These are phyloP conservation scores for Cryptococcus jaspeensis DNA, from an alignment of 1,284 basidiomycete genomes.

Conservation along the genomic window DNA sequence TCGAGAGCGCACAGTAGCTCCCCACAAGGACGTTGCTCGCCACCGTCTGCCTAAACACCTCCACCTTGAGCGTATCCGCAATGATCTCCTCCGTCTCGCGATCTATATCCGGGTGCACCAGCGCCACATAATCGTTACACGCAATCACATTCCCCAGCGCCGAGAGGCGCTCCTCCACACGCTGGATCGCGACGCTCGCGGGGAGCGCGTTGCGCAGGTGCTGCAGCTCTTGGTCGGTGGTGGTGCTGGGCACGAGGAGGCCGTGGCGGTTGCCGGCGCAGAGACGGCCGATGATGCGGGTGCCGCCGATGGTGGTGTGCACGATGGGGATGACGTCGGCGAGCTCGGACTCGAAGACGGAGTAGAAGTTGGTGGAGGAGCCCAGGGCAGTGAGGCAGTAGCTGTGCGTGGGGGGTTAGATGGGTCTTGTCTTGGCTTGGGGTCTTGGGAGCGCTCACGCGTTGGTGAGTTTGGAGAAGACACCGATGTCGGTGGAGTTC, in stretches of 20 bases:
- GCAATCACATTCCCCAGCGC: conserved; percentile 98
- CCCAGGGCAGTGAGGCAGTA: conserved; percentile 91
- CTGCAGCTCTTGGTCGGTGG: conserved; percentile 97
- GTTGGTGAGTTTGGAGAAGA: conserved; percentile 94
- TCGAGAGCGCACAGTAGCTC: conserved; percentile 89
- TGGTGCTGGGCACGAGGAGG: conserved; percentile 89
- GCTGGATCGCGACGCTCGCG: conserved; percentile 85
- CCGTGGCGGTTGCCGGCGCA: conserved; percentile 96
- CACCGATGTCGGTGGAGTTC: conserved; percentile 94
- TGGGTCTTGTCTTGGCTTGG: not conserved
- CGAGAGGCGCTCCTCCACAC: conserved; percentile 93
- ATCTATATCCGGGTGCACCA: conserved; percentile 96
- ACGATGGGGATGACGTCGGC: conserved; percentile 94
- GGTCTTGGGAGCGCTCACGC: conserved; percentile 41
- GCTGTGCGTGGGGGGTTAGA: conserved; percentile 45
- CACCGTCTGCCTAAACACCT: conserved; percentile 97
- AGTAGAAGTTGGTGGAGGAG: conserved; percentile 97
- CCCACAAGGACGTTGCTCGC: conserved; percentile 97
- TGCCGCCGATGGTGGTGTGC: conserved; percentile 93
- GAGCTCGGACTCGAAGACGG: conserved; percentile 92
- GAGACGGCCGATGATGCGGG: conserved; percentile 88
- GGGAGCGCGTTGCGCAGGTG: conserved; percentile 97
- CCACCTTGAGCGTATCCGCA: conserved; percentile 97
- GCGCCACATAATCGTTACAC: conserved; percentile 95
- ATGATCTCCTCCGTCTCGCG: conserved; percentile 99